Conservation (phyloP, 2,329 filamentous ascomycete genomes). For the Fusarium pseudonygamai region DNA sequence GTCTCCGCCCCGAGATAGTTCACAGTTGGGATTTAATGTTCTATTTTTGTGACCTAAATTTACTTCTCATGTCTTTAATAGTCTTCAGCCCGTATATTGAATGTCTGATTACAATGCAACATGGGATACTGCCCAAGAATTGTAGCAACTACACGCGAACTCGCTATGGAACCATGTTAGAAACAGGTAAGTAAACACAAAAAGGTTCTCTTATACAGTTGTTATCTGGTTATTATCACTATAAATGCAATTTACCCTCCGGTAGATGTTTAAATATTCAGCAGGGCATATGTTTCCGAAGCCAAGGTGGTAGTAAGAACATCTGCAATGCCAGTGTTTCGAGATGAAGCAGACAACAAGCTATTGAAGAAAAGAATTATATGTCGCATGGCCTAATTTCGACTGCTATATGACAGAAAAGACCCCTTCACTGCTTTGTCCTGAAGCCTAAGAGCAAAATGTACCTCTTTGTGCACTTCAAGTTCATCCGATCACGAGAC, state of each 20-base stretch:
- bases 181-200: neutral
- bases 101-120: neutral
- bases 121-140: neutral
- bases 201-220: neutral
- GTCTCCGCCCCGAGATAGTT: neutral
- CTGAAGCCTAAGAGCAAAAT: too few species aligned
- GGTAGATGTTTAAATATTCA: neutral
- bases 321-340: neutral
- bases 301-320: too few species aligned
- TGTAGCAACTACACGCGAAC: neutral
- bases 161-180: neutral
- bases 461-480: neutral
- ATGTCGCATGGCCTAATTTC: too few species aligned
- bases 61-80: rapidly evolving
- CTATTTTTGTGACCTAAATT: neutral
- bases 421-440: too few species aligned
- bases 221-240: rapidly evolving
- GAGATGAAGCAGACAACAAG: neutral
- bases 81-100: rapidly evolving
- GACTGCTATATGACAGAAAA: rapidly evolving
- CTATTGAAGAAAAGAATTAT: too few species aligned
- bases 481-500: neutral
- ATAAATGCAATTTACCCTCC: neutral
- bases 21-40: neutral
- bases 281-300: too few species aligned